Base-by-base conservation (phyloP, 352 stramenopile genomes). In the Globisporangium spiculum region DNA sequence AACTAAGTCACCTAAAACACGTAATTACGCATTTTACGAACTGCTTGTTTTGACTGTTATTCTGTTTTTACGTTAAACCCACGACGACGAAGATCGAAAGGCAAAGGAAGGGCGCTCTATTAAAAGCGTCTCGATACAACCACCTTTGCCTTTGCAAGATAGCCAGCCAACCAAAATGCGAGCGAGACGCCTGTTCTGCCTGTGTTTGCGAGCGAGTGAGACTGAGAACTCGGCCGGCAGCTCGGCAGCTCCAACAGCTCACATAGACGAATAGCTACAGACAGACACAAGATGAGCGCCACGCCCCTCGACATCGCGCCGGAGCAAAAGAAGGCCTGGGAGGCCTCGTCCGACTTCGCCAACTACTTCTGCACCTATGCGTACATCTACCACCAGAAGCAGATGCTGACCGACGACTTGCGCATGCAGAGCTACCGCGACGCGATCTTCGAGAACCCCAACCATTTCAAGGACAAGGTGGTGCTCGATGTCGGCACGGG, bases 401-500 rank as follows among this genome's bases (percentile, higher is more conserved):
- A 99, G 80, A 99, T 99, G 98, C 91, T 99, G 24, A 97, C 96
- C 63, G 98, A 99, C 83, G 91, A 98, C 77, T 91, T 99, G 76
- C 96, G 98, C 71, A 99, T 99, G 96, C 95, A 98, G 57, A 97
- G 97, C 59, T 99, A 99, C 83, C 96, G 97, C 69, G 84, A 97
- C 71, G 93, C 98, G 38, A 99, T 99, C 77, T 96, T 99, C 57
- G 91, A 98, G 57, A 99, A 99, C 82, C 74, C 89, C 16, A 89
- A 92, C 71, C 83, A 99, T 60, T 99, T 99, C 80, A 96, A 98
- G 75, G 98, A 98, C 78, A 99, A 99, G 83, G 90, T 99, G 5
- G 97, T 99, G 58, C 94, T 99, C 64, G 98, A 99, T 79, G 97
- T 99, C 52, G 98, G 98, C 60, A 99, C 98, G 4, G 98, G 98